A percentile compares a stretch with the other conserved stretches of the same genome.
Conservation (phyloP, 1,139 yeast genomes). For the Hansenula anomala region DNA sequence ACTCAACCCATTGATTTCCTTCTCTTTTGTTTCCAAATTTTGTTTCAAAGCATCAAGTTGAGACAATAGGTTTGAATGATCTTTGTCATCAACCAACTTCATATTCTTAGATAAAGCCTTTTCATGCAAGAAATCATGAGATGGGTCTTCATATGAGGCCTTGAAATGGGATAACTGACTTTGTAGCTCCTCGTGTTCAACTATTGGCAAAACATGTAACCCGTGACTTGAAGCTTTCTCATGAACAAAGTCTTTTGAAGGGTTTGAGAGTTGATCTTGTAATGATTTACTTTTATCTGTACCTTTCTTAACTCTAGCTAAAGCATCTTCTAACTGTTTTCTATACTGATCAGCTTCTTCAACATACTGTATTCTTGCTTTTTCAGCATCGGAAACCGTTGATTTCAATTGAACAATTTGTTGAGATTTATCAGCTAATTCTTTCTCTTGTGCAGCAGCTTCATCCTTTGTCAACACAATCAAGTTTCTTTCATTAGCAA, state of each 20-base stretch:
- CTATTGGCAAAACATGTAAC: conserved; percentile 21
- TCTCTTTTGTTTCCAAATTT: background rate
- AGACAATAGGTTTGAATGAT: conserved; percentile 12
- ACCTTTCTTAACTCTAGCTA: background rate
- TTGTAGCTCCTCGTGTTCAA: conserved; percentile 4
- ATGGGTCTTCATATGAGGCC: conserved; percentile 24
- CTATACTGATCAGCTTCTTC: conserved; percentile 7
- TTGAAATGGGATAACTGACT: conserved; percentile 4
- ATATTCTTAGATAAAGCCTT: conserved; percentile 28
- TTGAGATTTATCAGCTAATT: background rate
- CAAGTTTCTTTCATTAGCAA: conserved; percentile 22
- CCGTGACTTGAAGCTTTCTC: conserved; percentile 26
- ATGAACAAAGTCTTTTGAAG: conserved; percentile 19
- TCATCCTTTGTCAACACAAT: conserved; percentile 30
- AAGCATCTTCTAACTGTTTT: background rate
- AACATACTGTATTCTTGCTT: conserved; percentile 6
- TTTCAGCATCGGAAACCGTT: background rate
- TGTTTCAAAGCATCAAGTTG: background rate
- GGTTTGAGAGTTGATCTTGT: conserved; percentile 18
- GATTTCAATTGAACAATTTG: background rate
- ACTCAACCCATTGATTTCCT: background rate
- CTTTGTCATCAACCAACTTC: conserved; percentile 21
- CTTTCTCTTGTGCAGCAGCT: background rate
- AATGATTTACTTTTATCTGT: conserved; percentile 1
- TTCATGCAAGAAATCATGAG: conserved; percentile 19